A percentile compares a stretch with the other conserved stretches of the same genome.
Conservation (phyloP, 2,329 filamentous ascomycete genomes). For the Metarhizium album region DNA sequence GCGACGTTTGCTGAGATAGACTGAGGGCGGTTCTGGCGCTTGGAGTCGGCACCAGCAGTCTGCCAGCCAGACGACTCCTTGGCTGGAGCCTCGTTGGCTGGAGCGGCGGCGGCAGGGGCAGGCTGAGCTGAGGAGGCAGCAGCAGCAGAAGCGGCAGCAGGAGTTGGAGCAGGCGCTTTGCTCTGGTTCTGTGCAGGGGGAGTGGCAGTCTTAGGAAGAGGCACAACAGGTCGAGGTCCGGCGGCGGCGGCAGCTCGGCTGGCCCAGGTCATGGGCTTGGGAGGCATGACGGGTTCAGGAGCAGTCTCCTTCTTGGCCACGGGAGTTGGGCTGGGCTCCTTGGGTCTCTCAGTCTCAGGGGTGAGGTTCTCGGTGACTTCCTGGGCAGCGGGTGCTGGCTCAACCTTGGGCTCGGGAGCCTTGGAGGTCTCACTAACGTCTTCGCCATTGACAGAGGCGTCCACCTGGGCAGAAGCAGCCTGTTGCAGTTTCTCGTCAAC, state of each 20-base stretch:
- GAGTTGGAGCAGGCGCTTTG: conserved; percentile 39
- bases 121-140: conserved; percentile 24
- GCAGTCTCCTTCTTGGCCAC: conserved; percentile 36
- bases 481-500: conserved; percentile 28
- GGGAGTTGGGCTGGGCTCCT: conserved; percentile 48
- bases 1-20: conserved; percentile 45
- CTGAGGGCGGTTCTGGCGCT: conserved; percentile 69
- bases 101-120: conserved; percentile 24
- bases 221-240: conserved; percentile 40
- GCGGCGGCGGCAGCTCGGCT: conserved; percentile 53
- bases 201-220: conserved; percentile 46
- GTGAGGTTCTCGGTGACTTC: conserved; percentile 44
- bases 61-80: conserved; percentile 63
- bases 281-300: conserved; percentile 31
- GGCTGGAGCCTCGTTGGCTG: conserved; percentile 27
- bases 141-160: conserved; percentile 30
- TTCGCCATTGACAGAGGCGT: conserved; percentile 2
- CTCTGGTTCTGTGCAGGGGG: conserved; percentile 36
- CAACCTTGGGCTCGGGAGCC: conserved; percentile 20
- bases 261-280: conserved; percentile 66
- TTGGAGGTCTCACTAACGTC: conserved; percentile 17
- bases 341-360: conserved; percentile 55
- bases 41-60: conserved; percentile 72
- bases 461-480: conserved; percentile 11
- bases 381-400: conserved; percentile 26